A percentile compares a stretch with the other conserved stretches of the same genome.
Conservation (phyloP, 2,329 filamentous ascomycete genomes). For the Aurifilum marmelostoma region DNA sequence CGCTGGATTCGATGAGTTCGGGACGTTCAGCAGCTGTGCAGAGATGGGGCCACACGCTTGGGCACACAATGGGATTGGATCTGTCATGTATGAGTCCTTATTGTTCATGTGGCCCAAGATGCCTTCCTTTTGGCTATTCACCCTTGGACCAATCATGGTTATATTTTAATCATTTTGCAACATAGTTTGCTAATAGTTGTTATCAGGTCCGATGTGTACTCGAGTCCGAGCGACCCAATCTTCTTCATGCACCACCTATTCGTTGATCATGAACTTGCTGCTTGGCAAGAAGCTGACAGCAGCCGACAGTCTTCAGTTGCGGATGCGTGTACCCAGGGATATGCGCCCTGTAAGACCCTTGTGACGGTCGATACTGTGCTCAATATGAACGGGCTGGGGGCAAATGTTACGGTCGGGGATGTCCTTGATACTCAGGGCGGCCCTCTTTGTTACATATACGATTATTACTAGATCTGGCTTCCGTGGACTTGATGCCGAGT, state of each 20-base stretch:
- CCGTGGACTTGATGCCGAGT: not conserved
- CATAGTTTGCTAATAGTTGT: not conserved
- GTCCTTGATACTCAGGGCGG: conserved; percentile 15
- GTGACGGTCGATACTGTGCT: conserved; percentile 8
- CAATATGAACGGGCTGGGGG: conserved; percentile 16
- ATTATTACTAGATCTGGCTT: conserved; percentile 8
- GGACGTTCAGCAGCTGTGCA: conserved; percentile 9
- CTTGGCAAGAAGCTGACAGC: conserved; percentile 20
- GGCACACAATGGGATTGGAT: conserved; percentile 19
- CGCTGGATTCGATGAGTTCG: not conserved
- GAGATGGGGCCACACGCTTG: conserved; percentile 18
- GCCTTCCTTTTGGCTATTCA: too few species aligned
- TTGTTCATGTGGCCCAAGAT: not conserved
- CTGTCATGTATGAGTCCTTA: conserved; percentile 13
- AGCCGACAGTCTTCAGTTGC: not conserved
- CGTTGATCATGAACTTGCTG: conserved; percentile 11
- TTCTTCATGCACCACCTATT: conserved; percentile 24
- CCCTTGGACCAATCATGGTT: too few species aligned
- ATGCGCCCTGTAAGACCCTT: conserved; percentile 10
- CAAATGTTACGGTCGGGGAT: conserved; percentile 6
- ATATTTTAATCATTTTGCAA: not conserved
- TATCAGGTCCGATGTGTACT: conserved; percentile 8
- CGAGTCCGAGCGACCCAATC: conserved; percentile 15
- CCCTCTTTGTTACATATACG: conserved; percentile 15
- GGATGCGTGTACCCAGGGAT: conserved; percentile 14